Percentiles rank a stretch among this genome's conserved stretches.
These are phyloP conservation scores for Euphorbia tirucalli DNA, from an alignment of 345 rosid genomes.

Conservation along the genomic window DNA sequence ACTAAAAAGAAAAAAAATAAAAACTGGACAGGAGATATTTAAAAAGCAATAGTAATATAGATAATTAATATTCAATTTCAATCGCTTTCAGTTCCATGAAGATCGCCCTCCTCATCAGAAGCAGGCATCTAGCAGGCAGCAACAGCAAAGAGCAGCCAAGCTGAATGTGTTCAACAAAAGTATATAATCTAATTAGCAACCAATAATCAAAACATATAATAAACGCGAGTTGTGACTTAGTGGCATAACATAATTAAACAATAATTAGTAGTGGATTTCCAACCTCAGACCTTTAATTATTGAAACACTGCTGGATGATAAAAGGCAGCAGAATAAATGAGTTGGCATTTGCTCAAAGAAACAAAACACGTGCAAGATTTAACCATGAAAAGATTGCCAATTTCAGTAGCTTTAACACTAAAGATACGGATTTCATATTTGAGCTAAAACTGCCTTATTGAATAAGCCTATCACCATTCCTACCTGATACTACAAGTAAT, in stretches of 20 bases:
- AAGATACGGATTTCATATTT: background rate
- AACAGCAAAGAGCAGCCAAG: conserved; percentile 36
- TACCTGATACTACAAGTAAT: background rate
- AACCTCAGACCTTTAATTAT: background rate
- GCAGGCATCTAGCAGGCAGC: conserved; percentile 36
- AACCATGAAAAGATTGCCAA: background rate
- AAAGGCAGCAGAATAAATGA: background rate
- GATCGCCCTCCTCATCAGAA: conserved; percentile 1
- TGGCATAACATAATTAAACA: background rate
- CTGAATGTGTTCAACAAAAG: conserved; percentile 11
- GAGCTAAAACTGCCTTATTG: background rate
- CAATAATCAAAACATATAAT: background rate
- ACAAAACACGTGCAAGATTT: background rate
- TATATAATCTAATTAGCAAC: background rate
- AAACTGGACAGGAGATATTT: background rate
- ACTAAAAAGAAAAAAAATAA: background rate
- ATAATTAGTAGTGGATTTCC: background rate
- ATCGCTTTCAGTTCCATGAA: background rate
- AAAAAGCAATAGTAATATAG: background rate
- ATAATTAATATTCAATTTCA: background rate
- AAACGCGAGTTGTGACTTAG: background rate
- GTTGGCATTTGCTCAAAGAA: background rate
- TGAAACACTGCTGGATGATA: background rate
- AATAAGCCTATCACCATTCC: background rate
- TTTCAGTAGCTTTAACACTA: background rate